A percentile compares a stretch with the other conserved stretches of the same genome.
Conservation (phyloP, 345 rosid genomes). For the Clausena lansium region DNA sequence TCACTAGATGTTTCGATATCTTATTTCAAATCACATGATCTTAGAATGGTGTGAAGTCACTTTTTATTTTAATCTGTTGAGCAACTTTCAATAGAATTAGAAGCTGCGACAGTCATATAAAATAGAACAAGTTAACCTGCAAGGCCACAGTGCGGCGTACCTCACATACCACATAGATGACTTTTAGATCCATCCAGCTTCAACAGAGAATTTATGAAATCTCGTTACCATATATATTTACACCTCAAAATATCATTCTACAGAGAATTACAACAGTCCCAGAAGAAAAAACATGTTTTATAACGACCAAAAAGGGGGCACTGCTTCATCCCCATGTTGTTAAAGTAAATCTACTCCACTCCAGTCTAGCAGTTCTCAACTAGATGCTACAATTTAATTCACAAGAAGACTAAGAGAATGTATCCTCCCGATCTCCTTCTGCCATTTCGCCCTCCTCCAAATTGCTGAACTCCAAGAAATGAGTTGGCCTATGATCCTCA, state of each 20-base stretch:
- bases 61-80: no score
- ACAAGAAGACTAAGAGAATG: conserved; percentile 35
- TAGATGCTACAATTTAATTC: not conserved
- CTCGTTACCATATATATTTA: conserved; percentile 4
- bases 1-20: no score
- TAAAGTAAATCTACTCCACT: no score
- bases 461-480: conserved; percentile 94
- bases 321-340: not conserved
- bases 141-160: no score
- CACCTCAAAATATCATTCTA: not conserved
- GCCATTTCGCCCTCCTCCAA: conserved; percentile 75
- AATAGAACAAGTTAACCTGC: no score
- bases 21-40: no score
- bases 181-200: no score
- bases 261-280: not conserved
- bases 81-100: no score
- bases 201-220: not conserved
- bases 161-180: no score
- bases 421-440: conserved; percentile 91
- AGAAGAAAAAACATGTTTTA: not conserved
- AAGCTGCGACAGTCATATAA: no score
- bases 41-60: no score
- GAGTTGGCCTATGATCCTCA: conserved; percentile 94
- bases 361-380: not conserved
- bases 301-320: not conserved